Evolutionary conservation across 495 filamentous ascomycete genomes (phyloP).

Genomic region (Aspergillus taichungensis): DNA sequence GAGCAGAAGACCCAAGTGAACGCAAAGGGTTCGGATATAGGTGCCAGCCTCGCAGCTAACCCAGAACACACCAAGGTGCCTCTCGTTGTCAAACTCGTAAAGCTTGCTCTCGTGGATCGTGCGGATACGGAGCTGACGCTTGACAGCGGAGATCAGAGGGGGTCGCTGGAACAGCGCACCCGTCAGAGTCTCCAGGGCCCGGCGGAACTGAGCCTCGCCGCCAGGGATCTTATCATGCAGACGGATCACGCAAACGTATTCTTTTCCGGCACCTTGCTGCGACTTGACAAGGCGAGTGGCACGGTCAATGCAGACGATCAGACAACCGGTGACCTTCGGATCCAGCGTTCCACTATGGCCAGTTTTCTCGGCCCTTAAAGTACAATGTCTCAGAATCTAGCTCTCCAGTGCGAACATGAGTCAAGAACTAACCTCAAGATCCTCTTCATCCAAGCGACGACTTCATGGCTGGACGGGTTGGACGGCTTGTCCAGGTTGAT

Average conservation of each 20-base stretch:
- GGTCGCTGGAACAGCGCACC: conserved; percentile 96
- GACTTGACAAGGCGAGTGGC: conserved; percentile 96
- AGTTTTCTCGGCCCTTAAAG: conserved; percentile 79
- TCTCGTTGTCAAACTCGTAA: conserved; percentile 94
- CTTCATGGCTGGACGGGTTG: conserved; percentile 96
- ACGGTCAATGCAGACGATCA: conserved; percentile 93
- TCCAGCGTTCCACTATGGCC: conserved; percentile 96
- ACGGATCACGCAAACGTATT: conserved; percentile 78
- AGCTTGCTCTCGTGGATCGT: conserved; percentile 94
- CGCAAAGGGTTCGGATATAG: conserved; percentile 96
- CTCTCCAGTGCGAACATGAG: not conserved
- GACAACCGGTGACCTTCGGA: conserved; percentile 86
- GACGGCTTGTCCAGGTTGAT: conserved; percentile 98
- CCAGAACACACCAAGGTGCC: conserved; percentile 98
- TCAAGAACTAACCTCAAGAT: conserved; percentile 63
- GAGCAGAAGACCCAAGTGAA: conserved; percentile 85
- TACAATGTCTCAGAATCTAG: conserved; percentile 13
- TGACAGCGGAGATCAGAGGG: conserved; percentile 94
- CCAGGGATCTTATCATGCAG: conserved; percentile 88
- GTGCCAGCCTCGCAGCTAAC: conserved; percentile 97
- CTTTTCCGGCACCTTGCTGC: conserved; percentile 94
- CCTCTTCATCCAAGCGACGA: conserved; percentile 97
- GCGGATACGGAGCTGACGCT: conserved; percentile 93
- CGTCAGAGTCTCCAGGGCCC: conserved; percentile 88
- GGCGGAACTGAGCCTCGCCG: conserved; percentile 78